Conservation (phyloP, 108 stramenopile genomes). For the Stephanodiscus minutulus region DNA sequence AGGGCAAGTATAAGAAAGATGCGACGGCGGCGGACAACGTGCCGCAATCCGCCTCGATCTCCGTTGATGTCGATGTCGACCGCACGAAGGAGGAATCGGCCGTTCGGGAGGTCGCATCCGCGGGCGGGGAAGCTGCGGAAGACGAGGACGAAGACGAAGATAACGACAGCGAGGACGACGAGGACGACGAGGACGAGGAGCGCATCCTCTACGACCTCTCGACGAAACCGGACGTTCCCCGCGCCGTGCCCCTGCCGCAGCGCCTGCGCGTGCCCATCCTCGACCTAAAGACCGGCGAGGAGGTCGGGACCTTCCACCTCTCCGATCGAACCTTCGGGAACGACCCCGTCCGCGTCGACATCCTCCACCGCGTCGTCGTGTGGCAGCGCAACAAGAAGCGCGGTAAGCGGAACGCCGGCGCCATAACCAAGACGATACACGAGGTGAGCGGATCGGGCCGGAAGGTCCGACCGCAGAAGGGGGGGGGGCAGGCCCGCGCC, state of each 20-base stretch:
- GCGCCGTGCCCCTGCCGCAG: slow-evolving; percentile 74
- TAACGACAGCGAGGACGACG: slow-evolving; percentile 38
- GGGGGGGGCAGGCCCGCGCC: slow-evolving; percentile 79
- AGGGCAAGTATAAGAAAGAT: slow-evolving; percentile 29
- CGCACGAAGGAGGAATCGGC: neutral
- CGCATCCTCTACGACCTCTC: slow-evolving; percentile 33
- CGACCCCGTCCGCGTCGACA: slow-evolving; percentile 75
- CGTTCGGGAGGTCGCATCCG: neutral
- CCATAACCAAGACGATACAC: slow-evolving; percentile 73
- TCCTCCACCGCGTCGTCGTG: slow-evolving; percentile 73
- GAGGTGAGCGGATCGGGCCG: slow-evolving; percentile 81
- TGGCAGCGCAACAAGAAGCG: slow-evolving; percentile 85
- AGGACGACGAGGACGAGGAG: slow-evolving; percentile 46
- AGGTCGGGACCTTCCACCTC: slow-evolving; percentile 68
- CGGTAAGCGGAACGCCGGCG: slow-evolving; percentile 73
- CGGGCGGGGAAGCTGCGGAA: slow-evolving; percentile 7
- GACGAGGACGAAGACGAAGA: slow-evolving; percentile 30
- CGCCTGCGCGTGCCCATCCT: slow-evolving; percentile 65
- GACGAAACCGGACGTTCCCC: slow-evolving; percentile 21
- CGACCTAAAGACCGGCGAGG: slow-evolving; percentile 29
- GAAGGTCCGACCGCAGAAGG: slow-evolving; percentile 91
- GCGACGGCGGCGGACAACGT: slow-evolving; percentile 1
- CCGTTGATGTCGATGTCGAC: slow-evolving; percentile 13
- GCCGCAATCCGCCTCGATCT: neutral
- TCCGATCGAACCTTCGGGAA: slow-evolving; percentile 64